Conservation (phyloP, 257 asterid genomes). For the Hygrophila difformis region DNA sequence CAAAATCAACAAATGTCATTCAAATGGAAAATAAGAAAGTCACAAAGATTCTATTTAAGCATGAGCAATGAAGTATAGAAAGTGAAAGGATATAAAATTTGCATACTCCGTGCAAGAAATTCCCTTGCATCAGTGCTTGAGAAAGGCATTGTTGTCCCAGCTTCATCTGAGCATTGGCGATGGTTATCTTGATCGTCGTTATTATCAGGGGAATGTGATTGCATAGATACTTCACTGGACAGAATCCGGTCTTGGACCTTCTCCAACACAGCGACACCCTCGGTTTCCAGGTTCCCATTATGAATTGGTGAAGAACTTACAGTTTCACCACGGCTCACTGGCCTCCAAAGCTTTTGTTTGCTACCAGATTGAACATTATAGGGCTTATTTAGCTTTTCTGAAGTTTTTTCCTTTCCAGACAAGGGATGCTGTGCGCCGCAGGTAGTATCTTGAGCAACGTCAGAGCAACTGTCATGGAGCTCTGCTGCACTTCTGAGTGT, state of each 20-base stretch:
- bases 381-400: constrained; percentile 24
- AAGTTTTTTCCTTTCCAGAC: constrained; percentile 27
- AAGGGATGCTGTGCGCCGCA: constrained; percentile 24
- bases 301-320: constrained; percentile 20
- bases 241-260: constrained; percentile 26
- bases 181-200: constrained; percentile 23
- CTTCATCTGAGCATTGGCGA: constrained; percentile 22
- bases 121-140: constrained; percentile 48
- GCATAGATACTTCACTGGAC: constrained; percentile 31
- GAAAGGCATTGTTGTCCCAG: constrained; percentile 27
- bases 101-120: constrained; percentile 66
- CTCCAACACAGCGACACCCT: constrained; percentile 19
- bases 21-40: neutral
- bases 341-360: constrained; percentile 45
- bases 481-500: constrained; percentile 28
- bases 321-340: constrained; percentile 38
- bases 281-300: constrained; percentile 25
- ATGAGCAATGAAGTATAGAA: neutral
- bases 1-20: constrained; percentile 4
- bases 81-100: constrained; percentile 3
- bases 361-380: constrained; percentile 30
- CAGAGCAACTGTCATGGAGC: constrained; percentile 18
- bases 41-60: neutral
- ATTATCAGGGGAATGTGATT: constrained; percentile 19
- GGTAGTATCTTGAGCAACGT: constrained; percentile 15